Base-by-base conservation (phyloP, 2,329 filamentous ascomycete species). In the Didymella segeticola region DNA sequence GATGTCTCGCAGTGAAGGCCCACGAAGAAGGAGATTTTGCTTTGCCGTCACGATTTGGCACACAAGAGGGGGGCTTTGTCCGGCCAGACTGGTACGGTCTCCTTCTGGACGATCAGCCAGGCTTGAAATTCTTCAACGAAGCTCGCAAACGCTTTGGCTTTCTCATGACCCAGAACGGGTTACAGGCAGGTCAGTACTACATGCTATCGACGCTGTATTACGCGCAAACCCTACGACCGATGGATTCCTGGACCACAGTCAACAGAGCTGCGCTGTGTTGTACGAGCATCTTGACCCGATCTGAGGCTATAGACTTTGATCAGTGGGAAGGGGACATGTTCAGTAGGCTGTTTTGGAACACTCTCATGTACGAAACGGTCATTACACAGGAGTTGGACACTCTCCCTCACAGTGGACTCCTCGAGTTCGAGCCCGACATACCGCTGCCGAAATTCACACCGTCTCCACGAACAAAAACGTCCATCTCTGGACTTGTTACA, bases 301-400 rank as follows among this genome's bases (percentile, higher is more conserved):
- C 67, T 30, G 74, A 64, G 29, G 53, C 60, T 5, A 56, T 71
- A 23, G 76, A 79, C 73, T 81, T 74, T 47, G 77, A 83, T 50
- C 69, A 78, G 25, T 84, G 81, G 81, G 79, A 81, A 54, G 78
- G 79, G 5, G 82, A 84, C 63, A 83, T 84, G 80, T 78, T 83
- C 53, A 81, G 80, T 2, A 74, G 81, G 15, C 73, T 83, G 1
- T 84, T 82, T 57, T 84, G 82, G 82, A 82, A 79, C 51, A 80
- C 79, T 14, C 71, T 83, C 37, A 82, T 83, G 80, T 81, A 82
- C 58, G 81, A 84, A 60, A 82, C 80, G 1, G 81, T 84, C 46
- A 77, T 83, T 11, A 80, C 80, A 0, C 81, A 84, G 64, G 82
- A 84, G 55, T 70, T 83, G 10, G 64, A 67, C 22, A 77, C 81